These are phyloP conservation scores for Magnolia changhungtana DNA, from an alignment of 164 flowering plant species.

Conservation along the genomic window DNA sequence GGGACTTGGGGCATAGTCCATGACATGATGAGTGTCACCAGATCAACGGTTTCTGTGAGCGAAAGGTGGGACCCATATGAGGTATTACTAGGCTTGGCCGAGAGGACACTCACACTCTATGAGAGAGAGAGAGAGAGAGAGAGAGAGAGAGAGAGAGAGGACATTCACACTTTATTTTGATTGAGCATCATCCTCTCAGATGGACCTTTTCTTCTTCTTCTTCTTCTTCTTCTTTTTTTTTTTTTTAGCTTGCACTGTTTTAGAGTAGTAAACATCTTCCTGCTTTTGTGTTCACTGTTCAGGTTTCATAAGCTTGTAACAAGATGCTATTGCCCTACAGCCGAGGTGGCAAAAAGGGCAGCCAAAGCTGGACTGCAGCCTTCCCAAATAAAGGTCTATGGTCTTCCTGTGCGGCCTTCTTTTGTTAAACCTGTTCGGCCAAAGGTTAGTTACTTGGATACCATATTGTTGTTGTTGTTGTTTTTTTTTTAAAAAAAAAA, in stretches of 20 bases:
- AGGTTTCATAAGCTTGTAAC: conserved; percentile 99
- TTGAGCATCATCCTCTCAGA: neutral
- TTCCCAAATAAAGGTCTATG: conserved; percentile 86
- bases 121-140: neutral
- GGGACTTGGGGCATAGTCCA: neutral
- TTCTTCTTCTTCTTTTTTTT: no score
- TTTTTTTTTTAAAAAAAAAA: no score
- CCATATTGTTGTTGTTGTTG: neutral
- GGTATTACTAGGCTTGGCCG: no score
- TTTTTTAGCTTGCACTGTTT: neutral
- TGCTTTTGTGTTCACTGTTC: conserved; percentile 33
- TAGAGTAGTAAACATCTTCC: neutral
- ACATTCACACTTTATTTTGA: neutral
- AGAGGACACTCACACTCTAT: no score
- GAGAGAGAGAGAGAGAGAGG: neutral
- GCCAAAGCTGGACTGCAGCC: conserved; percentile 80
- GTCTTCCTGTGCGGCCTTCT: conserved; percentile 96
- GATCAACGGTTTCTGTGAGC: no score
- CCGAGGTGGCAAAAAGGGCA: conserved; percentile 85
- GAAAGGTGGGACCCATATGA: no score
- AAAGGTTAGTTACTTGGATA: conserved; percentile 46
- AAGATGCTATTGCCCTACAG: conserved; percentile 90
- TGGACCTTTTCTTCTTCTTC: neutral
- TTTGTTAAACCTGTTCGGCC: conserved; percentile 85
- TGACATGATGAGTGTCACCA: neutral